A percentile compares a stretch with the other conserved stretches of the same genome.
Evolutionary conservation across 2,329 filamentous ascomycete genomes (phyloP).

Genomic region (Trichothecium roseum): DNA sequence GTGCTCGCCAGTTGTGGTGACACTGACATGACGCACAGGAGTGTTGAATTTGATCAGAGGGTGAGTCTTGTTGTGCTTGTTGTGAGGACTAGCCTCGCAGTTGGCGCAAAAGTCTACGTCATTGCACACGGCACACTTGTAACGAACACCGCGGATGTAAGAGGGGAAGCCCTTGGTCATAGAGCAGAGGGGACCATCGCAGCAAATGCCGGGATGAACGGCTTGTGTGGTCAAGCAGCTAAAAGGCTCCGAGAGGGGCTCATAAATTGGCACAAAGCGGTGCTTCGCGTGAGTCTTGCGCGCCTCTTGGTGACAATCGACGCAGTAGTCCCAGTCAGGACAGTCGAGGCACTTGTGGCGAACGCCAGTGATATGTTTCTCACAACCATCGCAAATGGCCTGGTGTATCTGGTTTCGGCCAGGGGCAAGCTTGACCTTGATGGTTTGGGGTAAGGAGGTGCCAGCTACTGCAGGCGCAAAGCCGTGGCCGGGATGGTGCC

Average conservation of each 20-base stretch:
- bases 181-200: conserved; percentile 83
- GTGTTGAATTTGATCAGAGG: conserved; percentile 96
- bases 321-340: conserved; percentile 96
- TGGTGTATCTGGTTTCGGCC: conserved; percentile 76
- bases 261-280: conserved; percentile 82
- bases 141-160: conserved; percentile 80
- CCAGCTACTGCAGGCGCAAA: conserved; percentile 62
- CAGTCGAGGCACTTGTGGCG: conserved; percentile 96
- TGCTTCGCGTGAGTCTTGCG: conserved; percentile 66
- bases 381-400: conserved; percentile 90
- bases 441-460: conserved; percentile 47
- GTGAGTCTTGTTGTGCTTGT: conserved; percentile 88
- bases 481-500: conserved; percentile 80
- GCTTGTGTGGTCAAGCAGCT: conserved; percentile 14
- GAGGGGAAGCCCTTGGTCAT: conserved; percentile 35
- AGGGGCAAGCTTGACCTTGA: conserved; percentile 59
- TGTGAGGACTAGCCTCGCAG: conserved; percentile 80
- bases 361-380: conserved; percentile 71
- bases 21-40: conserved; percentile 75
- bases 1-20: conserved; percentile 76
- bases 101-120: conserved; percentile 91
- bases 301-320: conserved; percentile 59
- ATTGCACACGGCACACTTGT: conserved; percentile 94
- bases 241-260: conserved; percentile 38
- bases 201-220: conserved; percentile 79